A percentile compares a stretch with the other conserved stretches of the same genome.
Conservation (phyloP, 495 filamentous ascomycete species). For the Hamigera avellanea region DNA sequence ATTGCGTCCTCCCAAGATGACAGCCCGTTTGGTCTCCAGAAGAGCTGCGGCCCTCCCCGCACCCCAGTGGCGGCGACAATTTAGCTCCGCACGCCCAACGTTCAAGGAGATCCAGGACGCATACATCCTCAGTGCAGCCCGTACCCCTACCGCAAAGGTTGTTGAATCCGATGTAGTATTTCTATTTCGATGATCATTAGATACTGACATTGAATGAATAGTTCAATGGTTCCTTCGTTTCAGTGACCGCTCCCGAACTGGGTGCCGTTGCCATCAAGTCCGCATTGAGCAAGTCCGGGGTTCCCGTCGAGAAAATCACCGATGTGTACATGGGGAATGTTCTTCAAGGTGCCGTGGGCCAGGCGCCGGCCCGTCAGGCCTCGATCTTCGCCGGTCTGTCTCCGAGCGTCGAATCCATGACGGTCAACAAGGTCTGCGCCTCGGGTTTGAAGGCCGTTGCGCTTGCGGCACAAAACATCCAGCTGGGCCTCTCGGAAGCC, state of each 20-base stretch:
- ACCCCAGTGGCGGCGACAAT: conserved; percentile 44
- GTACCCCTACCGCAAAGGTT: conserved; percentile 84
- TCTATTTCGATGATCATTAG: not conserved
- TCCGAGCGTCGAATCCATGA: conserved; percentile 65
- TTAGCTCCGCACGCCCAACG: conserved; percentile 49
- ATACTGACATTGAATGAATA: conserved; percentile 19
- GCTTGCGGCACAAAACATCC: conserved; percentile 86
- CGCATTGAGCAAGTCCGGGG: conserved; percentile 68
- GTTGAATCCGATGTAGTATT: conserved; percentile 1
- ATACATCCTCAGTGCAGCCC: conserved; percentile 79
- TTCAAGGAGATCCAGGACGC: conserved; percentile 69
- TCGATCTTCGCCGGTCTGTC: conserved; percentile 78
- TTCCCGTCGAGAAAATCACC: conserved; percentile 65
- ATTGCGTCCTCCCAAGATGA: no score
- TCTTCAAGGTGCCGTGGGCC: conserved; percentile 71
- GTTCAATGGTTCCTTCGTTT: conserved; percentile 87
- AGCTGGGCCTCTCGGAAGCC: conserved; percentile 75
- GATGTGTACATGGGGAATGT: conserved; percentile 98
- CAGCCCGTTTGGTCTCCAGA: conserved; percentile 18
- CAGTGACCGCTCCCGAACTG: conserved; percentile 72
- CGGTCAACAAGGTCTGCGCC: conserved; percentile 95
- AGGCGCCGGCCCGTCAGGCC: conserved; percentile 87
- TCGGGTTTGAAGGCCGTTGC: conserved; percentile 87
- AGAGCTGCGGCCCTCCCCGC: conserved; percentile 23
- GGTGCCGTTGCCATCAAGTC: conserved; percentile 83